Base-by-base conservation (phyloP, 2,329 filamentous ascomycete genomes). In the Pseudogymnoascus sp. region DNA sequence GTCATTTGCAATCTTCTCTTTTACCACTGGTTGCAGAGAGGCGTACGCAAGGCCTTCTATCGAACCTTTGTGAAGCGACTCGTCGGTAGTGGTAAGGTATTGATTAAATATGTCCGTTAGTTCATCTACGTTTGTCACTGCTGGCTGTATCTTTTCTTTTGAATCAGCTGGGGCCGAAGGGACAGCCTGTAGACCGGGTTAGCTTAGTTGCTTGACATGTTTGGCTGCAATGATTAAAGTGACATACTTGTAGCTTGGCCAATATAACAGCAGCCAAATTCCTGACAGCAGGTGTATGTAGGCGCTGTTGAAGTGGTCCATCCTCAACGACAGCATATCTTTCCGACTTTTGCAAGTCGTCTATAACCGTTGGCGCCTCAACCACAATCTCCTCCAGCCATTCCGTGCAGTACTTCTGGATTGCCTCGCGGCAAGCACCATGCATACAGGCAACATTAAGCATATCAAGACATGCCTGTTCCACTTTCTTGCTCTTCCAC, bases 21-120 rank as follows among this genome's bases (percentile, higher is more conserved):
- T 96, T 63, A 97, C 85, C 63, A 84, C 86, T 5, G 93, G 85
- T 69, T 91, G 91, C 38, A 97, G 81, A 8, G 93, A 96, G 4
- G 92, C 88, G 73, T 96, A 97, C 12, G 93, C 94, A 64, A 99
- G 79, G 5, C 93, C 94, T 76, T 99, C 94, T 61, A 97, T 85
- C 0, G 90, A 88, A 71, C 89, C 86, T 68, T 89, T 84, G 64
- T 83, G 81, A 65, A 79, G 80, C 61, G 79, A 77, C 35, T 84
- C 80, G 48, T 84, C 80, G 48, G 83, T 79, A 31, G 79, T 79
- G 29, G 88, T 71, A 51, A 92, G 79, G 77, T 92, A 86, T 60
- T 84, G 84, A 59, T 81, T 84, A 66, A 89, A 88, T 71, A 84
- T 81, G 65, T 77, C 78, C 38, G 84, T 82, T 8, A 89, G 76